These are phyloP conservation scores for Tuctoria greenei DNA, from an alignment of 176 grass and related monocot species.

Conservation along the genomic window DNA sequence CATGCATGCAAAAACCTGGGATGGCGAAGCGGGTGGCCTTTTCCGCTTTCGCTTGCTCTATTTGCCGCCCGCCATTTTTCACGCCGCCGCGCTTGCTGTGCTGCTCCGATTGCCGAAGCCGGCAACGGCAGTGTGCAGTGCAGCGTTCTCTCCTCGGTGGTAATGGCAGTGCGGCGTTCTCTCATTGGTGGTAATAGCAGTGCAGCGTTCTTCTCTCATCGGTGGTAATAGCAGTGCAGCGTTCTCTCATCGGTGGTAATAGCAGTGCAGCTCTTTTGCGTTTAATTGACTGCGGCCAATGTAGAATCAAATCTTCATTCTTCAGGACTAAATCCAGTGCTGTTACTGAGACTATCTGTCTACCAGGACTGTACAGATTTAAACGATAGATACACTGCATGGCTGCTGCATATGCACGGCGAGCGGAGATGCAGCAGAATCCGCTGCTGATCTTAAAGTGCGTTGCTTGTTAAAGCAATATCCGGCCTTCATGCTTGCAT, in stretches of 20 bases:
- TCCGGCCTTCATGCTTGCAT: no score
- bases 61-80: not conserved
- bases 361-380: not conserved
- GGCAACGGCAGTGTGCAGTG: not conserved
- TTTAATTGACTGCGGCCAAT: constrained; percentile 3
- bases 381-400: not conserved
- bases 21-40: constrained; percentile 7
- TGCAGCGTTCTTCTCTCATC: not conserved
- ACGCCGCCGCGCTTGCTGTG: not conserved
- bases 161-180: no score
- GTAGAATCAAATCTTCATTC: not conserved
- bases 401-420: not conserved
- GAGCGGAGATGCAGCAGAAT: not conserved
- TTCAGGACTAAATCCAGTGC: not conserved
- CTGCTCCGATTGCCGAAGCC: not conserved
- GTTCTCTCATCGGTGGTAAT: not conserved
- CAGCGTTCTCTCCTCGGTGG: not conserved
- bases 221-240: no score
- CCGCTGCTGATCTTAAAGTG: constrained; percentile 20
- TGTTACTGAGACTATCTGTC: not conserved
- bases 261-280: not conserved
- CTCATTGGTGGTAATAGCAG: not conserved
- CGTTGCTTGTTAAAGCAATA: constrained; percentile 22
- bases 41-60: not conserved
- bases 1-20: constrained; percentile 6